Conservation (phyloP, 768 basidiomycete species). For the Amanita fuliginea region DNA sequence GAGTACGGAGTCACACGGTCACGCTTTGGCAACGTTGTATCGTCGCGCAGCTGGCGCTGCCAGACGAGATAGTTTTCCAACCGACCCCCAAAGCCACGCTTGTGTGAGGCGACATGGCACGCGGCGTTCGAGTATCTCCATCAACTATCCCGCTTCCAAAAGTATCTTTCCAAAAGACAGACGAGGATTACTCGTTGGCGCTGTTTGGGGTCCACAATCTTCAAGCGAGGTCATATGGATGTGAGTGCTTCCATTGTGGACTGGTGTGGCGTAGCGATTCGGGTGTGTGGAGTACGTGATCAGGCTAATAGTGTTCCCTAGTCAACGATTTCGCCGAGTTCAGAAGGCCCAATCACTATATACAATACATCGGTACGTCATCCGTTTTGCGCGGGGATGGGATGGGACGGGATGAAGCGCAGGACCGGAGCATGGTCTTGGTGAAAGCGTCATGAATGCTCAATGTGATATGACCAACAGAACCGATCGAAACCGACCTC, state of each 20-base stretch:
- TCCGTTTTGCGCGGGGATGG: neutral
- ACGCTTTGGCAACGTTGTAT: no score
- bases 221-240: conserved; percentile 55
- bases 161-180: conserved; percentile 54
- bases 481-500: conserved; percentile 88
- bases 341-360: conserved; percentile 72
- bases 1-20: no score
- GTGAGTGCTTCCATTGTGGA: neutral
- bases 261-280: neutral
- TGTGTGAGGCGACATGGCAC: conserved; percentile 22
- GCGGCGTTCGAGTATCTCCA: conserved; percentile 21
- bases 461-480: conserved; percentile 24
- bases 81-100: neutral
- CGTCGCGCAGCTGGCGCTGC: no score
- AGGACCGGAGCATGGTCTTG: neutral
- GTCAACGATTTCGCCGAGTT: conserved; percentile 62
- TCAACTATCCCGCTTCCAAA: conserved; percentile 36
- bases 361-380: conserved; percentile 75
- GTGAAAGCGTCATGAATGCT: neutral
- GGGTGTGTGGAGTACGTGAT: neutral
- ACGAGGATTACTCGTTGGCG: conserved; percentile 50
- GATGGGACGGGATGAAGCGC: neutral
- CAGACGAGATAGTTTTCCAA: neutral
- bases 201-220: conserved; percentile 54
- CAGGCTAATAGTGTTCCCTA: conserved; percentile 10